These are phyloP conservation scores for Calonectria pteridis DNA, from an alignment of 2,329 filamentous ascomycete genomes.

Conservation along the genomic window DNA sequence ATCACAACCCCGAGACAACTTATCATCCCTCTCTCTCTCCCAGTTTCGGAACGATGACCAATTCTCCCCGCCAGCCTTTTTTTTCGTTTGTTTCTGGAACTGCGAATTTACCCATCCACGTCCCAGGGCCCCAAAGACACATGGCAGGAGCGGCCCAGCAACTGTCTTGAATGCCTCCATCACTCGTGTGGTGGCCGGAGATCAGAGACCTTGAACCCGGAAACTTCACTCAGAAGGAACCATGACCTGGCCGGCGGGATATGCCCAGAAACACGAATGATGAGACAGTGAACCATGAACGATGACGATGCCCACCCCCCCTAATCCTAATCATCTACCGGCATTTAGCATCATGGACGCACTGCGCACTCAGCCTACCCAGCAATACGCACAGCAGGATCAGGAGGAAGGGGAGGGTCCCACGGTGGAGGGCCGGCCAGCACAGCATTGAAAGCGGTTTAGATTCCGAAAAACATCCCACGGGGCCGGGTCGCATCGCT, in stretches of 20 bases:
- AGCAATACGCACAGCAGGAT: neutral
- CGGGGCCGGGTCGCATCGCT: slow-evolving; percentile 12
- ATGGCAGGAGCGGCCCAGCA: neutral
- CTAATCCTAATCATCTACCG: slow-evolving; percentile 15
- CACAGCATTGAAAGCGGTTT: slow-evolving; percentile 3
- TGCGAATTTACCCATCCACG: neutral
- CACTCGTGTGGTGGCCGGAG: neutral
- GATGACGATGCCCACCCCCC: neutral
- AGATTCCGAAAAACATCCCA: slow-evolving; percentile 25
- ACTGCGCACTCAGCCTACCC: neutral
- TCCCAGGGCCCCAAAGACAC: neutral
- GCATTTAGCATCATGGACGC: slow-evolving; percentile 15
- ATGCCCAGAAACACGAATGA: neutral
- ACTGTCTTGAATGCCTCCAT: neutral
- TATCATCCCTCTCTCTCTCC: neutral
- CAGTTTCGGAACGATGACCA: neutral
- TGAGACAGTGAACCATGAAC: neutral
- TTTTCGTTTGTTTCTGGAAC: neutral
- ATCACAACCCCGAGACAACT: neutral
- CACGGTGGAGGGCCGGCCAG: neutral
- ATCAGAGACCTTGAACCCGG: neutral
- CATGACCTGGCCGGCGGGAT: neutral
- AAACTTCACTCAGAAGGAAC: neutral
- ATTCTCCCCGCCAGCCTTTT: neutral
- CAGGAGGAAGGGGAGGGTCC: neutral